Conservation (phyloP, 139 green algal species). For the Limnomonas spitsbergensis region DNA sequence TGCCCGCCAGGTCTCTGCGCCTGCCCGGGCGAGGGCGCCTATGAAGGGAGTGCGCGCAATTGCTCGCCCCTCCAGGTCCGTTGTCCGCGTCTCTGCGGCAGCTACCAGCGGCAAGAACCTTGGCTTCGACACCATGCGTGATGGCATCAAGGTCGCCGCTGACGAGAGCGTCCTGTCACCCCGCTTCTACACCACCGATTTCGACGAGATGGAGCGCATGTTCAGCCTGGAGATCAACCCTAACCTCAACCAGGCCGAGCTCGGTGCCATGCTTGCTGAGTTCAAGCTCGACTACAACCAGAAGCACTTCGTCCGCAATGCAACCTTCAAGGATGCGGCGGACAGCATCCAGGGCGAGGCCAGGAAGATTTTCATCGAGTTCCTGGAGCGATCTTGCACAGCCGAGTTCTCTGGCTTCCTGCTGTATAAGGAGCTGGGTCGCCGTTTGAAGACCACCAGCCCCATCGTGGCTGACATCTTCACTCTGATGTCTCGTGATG, state of each 20-base stretch:
- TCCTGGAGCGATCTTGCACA: slow-evolving; percentile 98
- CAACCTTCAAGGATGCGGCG: slow-evolving; percentile 86
- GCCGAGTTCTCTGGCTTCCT: slow-evolving; percentile 99
- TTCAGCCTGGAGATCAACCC: slow-evolving; percentile 92
- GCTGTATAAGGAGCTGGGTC: slow-evolving; percentile 99
- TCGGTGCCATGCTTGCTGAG: slow-evolving; percentile 84
- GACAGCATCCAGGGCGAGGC: slow-evolving; percentile 80
- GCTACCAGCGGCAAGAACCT: slow-evolving; percentile 13
- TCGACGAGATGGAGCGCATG: slow-evolving; percentile 98
- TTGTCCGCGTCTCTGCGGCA: not conserved
- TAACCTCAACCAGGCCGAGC: slow-evolving; percentile 87
- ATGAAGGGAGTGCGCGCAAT: not conserved
- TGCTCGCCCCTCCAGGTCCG: not conserved
- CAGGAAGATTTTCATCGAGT: slow-evolving; percentile 65
- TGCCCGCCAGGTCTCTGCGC: not conserved
- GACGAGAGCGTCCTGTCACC: slow-evolving; percentile 90
- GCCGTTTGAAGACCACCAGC: slow-evolving; percentile 92
- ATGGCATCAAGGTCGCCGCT: slow-evolving; percentile 47
- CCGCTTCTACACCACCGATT: slow-evolving; percentile 88
- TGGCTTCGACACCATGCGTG: slow-evolving; percentile 31
- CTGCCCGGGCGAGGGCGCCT: no score
- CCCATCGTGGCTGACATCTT: slow-evolving; percentile 87
- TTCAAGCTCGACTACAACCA: slow-evolving; percentile 99
- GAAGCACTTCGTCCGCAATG: slow-evolving; percentile 96
- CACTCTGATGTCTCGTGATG: slow-evolving; percentile 97